Base-by-base conservation (phyloP, 129 eudicot species). In the Mikania micrantha region DNA sequence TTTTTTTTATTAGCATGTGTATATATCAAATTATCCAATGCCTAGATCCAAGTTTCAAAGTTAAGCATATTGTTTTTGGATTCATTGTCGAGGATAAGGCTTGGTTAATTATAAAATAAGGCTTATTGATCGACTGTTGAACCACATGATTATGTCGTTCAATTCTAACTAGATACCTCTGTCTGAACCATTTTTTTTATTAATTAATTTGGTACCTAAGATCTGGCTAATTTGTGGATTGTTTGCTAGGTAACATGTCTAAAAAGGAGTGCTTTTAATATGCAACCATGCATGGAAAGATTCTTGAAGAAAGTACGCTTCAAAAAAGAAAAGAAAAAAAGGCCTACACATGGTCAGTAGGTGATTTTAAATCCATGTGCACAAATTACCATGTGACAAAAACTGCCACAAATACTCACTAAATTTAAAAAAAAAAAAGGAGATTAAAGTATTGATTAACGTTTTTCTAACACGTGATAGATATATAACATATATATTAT, bases 81-180 rank as follows among this genome's bases (percentile, higher is more conserved):
- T 74, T 44, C 22, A 21, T 57, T 56, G 60, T 35, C 49, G 40
- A 31, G 50, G 66, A 45, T 36, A 48, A 57, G 34, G 44, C 0
- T 4, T 32, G 21, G 20, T 52, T 20, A 19, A 52, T 21, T 64
- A 73, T 50, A 64, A 52, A 17, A 39, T 53, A 13, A 65, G 59
- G 58, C 49, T 35, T 53, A 65, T 50, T 63, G 45, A 49, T 68
- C 45, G 17, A 60, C 64, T 40, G 64, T 76, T 60, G 24, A 67
- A 36, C 74, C 68, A 76, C 58, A 76, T 68, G 75, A 49, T 68
- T 67, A 68, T 75, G 74, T 67, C 80, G 68, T 68, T 29, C 45
- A 27, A 56, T 29, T 56, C 62, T 27, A 61, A 15, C 41, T 35
- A 60, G 69, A 47, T 75, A 13, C 36, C 2, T 29, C 69, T 13